Evolutionary conservation across 495 filamentous ascomycete species (phyloP), one percentile per base, ranked within the genome.

Genomic region (Xylaria cubensis): DNA sequence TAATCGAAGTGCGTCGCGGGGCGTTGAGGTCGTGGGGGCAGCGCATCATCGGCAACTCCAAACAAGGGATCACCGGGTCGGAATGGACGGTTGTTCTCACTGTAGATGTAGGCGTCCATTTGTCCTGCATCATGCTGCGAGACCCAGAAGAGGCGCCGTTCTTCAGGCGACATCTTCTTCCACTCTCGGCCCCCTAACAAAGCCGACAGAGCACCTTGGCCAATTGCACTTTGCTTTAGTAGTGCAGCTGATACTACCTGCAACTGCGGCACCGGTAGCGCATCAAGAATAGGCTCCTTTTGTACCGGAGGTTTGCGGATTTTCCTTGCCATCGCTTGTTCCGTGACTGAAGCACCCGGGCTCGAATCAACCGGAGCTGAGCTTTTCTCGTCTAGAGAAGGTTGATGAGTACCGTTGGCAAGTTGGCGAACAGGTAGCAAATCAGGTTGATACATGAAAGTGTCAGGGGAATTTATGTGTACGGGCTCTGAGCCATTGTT

Each of bases 61-160:
- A 75, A 80, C 29, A 70, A 69, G 1, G 55, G n/a, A n/a, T 75
- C 75, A 13, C 76, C 74, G 2, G 76, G 76, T 44, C 74, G 71
- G 46, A 75, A 75, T 0, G 74, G 69, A n/a, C 75, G 74, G 41
- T 78, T 78, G 19, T 50, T 71, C 24, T 78, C 74, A 24, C 74
- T 64, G 17, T 80, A 78, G 1, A 79, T 79, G 19, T 77, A 70
- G 2, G 74, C 74, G 61, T 79, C 77, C 13, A 79, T 72, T 44
- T 73, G 71, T 4, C 42, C 53, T 0, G 75, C 70, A 24, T 79
- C 77, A 56, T 79, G 77, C 17, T 75, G 72, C 4, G 75, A 64
- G 59, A 76, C 53, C 75, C 70, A 73, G 51, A 64, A 66, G 34
- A 72, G 74, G 5, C 75, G 74, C 59, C 73, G 73, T 62, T 76